Base-by-base conservation (phyloP, 805 yeast genomes). In the Grigorovia yakushimaensis region DNA sequence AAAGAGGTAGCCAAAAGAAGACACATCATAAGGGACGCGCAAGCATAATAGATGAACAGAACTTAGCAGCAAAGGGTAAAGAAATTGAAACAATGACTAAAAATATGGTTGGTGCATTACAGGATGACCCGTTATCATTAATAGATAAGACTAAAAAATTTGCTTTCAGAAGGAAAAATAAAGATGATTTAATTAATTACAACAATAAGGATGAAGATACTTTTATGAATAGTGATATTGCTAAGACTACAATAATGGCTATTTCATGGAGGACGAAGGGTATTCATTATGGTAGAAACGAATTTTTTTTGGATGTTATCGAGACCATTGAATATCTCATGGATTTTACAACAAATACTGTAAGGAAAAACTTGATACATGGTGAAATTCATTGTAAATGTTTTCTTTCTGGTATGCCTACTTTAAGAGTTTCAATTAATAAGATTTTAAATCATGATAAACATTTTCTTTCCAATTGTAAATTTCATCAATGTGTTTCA, bases 181-280 rank as follows among this genome's bases (percentile, higher is more conserved):
- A 44, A 22, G 42, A 39, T 1, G 40, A 39, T 18, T 24, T 35
- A 5, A 41, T 44, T 17, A 39, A 42, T n/a, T 37, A 48, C 39
- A n/a, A 30, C 11, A 27, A 36, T 5, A 42, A 37, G 24, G 49
- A 50, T 20, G 50, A 57, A 22, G 58, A 56, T 20, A 51, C 51
- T n/a, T 79, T 74, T 55, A 71, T 83, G 50, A 84, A 84, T 58
- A 77, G 86, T 33, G 76, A 87, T 39, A 80, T 91, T 15, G 74
- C 88, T 2, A 76, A 88, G 52, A 81, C 94, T 0, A 77, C 88
- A 17, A 83, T 88, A 10, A 82, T 79, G 57, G 77, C 84, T 11
- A 79, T 89, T 4, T 82, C 91, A 21, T 89, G 97, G 97, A 78
- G 98, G 64, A 85, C 91, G 39, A 93, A 85, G 53, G 96, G 96